Conservation (phyloP, 345 rosid species). For the Eucalyptus tenuipes region DNA sequence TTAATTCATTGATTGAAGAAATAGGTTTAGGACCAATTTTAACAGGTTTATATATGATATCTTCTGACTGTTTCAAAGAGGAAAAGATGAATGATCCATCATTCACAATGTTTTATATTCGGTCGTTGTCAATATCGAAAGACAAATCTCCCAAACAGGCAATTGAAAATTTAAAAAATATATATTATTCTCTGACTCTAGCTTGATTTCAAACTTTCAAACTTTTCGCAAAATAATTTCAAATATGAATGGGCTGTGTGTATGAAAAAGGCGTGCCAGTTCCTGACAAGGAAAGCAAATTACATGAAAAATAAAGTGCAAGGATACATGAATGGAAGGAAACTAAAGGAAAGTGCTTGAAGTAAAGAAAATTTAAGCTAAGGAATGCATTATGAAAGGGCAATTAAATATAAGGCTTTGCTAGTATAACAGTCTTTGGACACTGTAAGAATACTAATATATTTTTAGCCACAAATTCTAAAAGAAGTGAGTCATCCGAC, state of each 20-base stretch:
- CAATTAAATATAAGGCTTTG: too few species aligned
- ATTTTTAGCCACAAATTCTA: too few species aligned
- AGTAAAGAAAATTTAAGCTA: too few species aligned
- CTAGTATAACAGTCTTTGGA: too few species aligned
- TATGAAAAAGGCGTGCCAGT: not conserved
- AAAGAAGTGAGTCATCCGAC: rapidly evolving
- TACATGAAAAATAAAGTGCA: too few species aligned
- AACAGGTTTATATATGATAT: too few species aligned
- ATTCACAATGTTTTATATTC: not conserved
- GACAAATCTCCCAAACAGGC: too few species aligned
- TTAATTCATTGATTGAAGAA: not conserved
- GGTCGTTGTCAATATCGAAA: not conserved
- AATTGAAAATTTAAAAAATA: too few species aligned
- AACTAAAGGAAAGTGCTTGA: too few species aligned
- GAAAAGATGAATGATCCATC: not conserved
- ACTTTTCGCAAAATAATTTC: not conserved
- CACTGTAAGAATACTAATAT: too few species aligned
- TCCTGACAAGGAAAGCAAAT: not conserved
- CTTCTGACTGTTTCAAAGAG: not conserved
- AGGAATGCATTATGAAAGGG: too few species aligned
- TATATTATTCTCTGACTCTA: not conserved
- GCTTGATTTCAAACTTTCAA: not conserved
- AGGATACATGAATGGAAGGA: too few species aligned
- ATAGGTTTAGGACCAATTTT: not conserved
- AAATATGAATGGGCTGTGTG: not conserved